phyloP scores from a whole-genome alignment of 176 grass and related monocot genomes.

The Eleusine coracana region DNA sequence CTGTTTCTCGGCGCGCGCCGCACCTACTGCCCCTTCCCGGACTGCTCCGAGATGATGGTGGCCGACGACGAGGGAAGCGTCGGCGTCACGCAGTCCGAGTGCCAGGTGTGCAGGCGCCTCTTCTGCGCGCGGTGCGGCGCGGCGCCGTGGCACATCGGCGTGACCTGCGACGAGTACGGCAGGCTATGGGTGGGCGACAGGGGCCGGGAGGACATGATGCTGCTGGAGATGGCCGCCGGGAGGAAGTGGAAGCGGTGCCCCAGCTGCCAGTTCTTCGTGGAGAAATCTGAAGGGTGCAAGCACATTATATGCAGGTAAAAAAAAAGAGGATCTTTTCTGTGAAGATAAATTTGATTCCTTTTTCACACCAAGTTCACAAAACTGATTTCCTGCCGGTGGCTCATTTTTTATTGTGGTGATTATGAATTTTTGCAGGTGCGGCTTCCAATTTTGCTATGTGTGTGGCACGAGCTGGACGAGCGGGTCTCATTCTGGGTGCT shows the following conservation, averaged over 20 bases:
- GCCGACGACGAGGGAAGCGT: background rate
- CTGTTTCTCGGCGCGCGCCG: conserved; percentile 29
- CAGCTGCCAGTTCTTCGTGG: conserved; percentile 58
- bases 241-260: conserved; percentile 67
- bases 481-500: conserved; percentile 15
- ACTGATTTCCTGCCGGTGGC: background rate
- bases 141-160: conserved; percentile 60
- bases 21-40: conserved; percentile 69
- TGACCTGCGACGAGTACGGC: conserved; percentile 53
- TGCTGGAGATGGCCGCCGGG: conserved; percentile 46
- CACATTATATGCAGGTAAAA: conserved; percentile 68
- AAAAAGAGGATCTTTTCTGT: background rate
- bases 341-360: background rate
- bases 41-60: conserved; percentile 63
- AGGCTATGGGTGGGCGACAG: conserved; percentile 27
- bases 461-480: conserved; percentile 32
- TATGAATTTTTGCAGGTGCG: conserved; percentile 44
- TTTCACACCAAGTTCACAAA: background rate
- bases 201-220: conserved; percentile 47
- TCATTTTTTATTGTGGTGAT: background rate
- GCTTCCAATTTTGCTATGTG: conserved; percentile 60
- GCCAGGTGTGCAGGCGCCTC: conserved; percentile 55
- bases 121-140: conserved; percentile 61
- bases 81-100: conserved; percentile 40
- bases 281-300: conserved; percentile 52